Base-by-base conservation (phyloP, 352 stramenopile species). In the Phytophthora melonis region DNA sequence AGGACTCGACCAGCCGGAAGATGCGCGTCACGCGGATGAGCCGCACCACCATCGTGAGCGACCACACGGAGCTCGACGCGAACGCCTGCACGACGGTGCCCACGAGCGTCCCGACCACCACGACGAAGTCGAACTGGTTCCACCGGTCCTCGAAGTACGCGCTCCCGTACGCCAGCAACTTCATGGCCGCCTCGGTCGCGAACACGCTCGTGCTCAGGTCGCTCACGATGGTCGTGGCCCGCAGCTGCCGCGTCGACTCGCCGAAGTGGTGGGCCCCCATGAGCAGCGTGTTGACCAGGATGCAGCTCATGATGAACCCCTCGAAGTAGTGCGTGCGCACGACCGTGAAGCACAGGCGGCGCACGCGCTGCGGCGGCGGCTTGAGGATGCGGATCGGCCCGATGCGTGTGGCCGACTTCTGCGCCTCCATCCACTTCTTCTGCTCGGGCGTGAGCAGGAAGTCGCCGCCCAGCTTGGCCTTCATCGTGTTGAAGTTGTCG, bases 401-500 rank as follows among this genome's bases (percentile, higher is more conserved):
- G 52, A 88, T 66, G 2, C 81, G 79, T 36, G 70, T 82, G 50
- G 82, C 81, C 18, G 82, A 67, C 43, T 88, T 89, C 58, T 87
- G 79, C 5, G 86, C 79, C 74, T 93, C 47, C 47, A 54, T 91
- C 91, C 91, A 98, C 62, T 94, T 92, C 58, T 93, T 87, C 68
- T 98, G 91, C 53, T 97, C 87, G 10, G 90, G 80, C 1, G 93
- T 98, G 62, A 98, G 77, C 59, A 94, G 63, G 43, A 83, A 86
- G 30, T 92, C 79, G 1, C 82, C 87, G 11, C 86, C 87, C 3
- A 96, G 56, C 9, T 80, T 74, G 0, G 68, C 79, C 36, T 95
- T 97, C 90, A 96, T 95, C 30, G 84, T 80, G 50, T 97, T 97
- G 67, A 98, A 98, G 61, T 97, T 97, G 66, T 98, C 93, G 60